Evolutionary conservation across 148 eudicot species (phyloP), one percentile per base, ranked within the genome.

Genomic region (Vaccinium macrocarpon): DNA sequence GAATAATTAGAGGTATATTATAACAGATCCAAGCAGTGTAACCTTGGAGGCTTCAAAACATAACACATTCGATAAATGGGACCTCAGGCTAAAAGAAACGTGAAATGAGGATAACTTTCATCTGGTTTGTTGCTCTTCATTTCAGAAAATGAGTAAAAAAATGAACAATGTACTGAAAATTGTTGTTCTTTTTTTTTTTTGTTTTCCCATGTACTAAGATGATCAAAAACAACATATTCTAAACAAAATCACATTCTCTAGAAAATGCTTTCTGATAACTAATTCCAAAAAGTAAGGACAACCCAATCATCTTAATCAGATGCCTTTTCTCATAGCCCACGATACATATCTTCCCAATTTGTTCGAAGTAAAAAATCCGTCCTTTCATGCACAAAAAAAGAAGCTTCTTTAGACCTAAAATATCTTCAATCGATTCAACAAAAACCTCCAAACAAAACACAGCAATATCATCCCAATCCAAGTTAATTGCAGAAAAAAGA

Each of bases 361-460:
- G 62, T 18, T 82, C 15, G 46, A 8, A n/a, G 7, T 1, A 72
- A 71, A 82, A 68, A n/a, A 38, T 38, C 56, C 32, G 21, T 48
- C n/a, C 52, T 62, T 80, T 49, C 18, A 80, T 9, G 52, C 35
- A 6, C 7, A 16, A 23, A 15, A 42, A 27, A 1, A 81, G 2
- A 66, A 38, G 59, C 57, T 29, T 68, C 83, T 80, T 70, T 72
- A 23, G 79, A 50, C 56, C 75, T 48, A 62, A 48, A 64, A 64
- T 71, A 48, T 70, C 46, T 35, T 73, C 70, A 82, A 23, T 53
- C 15, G 21, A 71, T 52, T 64, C 57, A 48, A 68, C 53, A 68
- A 73, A 73, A 15, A n/a, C 62, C 35, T 64, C 57, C 10, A 80
- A 61, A 53, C 8, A 32, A 75, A 75, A 78, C 38, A 14, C 19